Evolutionary conservation across 768 basidiomycete genomes (phyloP), one percentile per base, ranked within the genome.

Genomic region (Pholiota microspora): DNA sequence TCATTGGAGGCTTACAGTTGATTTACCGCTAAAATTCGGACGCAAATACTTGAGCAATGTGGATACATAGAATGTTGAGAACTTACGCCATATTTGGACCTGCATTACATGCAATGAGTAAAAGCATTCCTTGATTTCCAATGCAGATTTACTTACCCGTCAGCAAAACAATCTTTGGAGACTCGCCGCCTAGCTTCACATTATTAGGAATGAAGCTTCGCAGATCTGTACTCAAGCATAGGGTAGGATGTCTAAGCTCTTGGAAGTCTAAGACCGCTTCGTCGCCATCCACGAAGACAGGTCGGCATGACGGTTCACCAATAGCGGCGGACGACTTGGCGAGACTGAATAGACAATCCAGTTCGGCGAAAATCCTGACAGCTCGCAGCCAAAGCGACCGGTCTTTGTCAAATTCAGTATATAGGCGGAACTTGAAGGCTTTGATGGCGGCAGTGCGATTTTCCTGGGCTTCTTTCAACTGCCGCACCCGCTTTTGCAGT

Each of bases 261-360:
- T 89, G 77, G 68, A 99, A 99, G 57, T 98, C 89, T 34, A 98
- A 64, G 60, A 86, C 86, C 0, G 94, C 92, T 9, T 80, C 73
- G 55, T 92, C 85, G 12, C 78, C 86, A 54, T 93, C 89, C 15
- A 95, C 80, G 54, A 99, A 85, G 62, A 87, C 84, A 0, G 97
- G 97, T 56, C 97, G 76, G 64, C 97, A 98, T n/a, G 83, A 80
- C 2, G 97, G 97, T 69, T 97, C 93, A 40, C 94, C 95, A 36
- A 99, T 80, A 7, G 91, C 89, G n/a, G 72, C 68, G 1, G 94
- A 97, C 0, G 93, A 81, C 69, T 92, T 95, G 4, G 96, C 90
- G 45, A 98, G 73, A 60, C 92, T 92, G 68, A 96, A 85, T 18
- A 99, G 73, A 69, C 97, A 99, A 69, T 99, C 97, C n/a, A 99